These are phyloP conservation scores for Trichoderma guizhouense DNA, from an alignment of 2,329 filamentous ascomycete species.

Conservation along the genomic window DNA sequence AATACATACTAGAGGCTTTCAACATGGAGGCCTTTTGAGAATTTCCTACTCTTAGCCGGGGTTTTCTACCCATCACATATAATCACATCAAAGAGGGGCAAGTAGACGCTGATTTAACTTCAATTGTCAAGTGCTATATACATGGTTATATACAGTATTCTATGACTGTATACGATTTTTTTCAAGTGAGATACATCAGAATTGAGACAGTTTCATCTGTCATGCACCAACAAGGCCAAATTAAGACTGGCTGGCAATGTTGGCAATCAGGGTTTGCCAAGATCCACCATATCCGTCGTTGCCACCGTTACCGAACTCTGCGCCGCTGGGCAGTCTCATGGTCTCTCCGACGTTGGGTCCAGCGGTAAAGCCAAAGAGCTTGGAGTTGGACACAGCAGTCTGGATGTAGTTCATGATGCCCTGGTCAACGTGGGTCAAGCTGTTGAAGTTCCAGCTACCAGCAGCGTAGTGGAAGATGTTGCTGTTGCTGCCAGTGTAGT, in stretches of 20 bases:
- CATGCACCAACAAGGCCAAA: not conserved
- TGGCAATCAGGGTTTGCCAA: slow-evolving; percentile 21
- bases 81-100: not conserved
- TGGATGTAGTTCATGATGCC: slow-evolving; percentile 23
- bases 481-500: slow-evolving; percentile 17
- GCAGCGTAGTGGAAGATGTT: slow-evolving; percentile 20
- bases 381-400: slow-evolving; percentile 8
- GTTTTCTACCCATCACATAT: not conserved
- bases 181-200: slow-evolving; percentile 17
- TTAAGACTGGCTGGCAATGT: slow-evolving; percentile 21
- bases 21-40: not conserved
- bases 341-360: slow-evolving; percentile 19
- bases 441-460: slow-evolving; percentile 20
- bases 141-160: not conserved
- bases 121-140: not conserved
- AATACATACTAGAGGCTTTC: slow-evolving; percentile 31
- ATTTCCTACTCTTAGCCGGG: not conserved
- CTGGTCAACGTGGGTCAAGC: slow-evolving; percentile 20
- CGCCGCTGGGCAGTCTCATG: slow-evolving; percentile 20
- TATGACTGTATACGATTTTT: not conserved
- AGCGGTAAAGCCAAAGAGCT: slow-evolving; percentile 20
- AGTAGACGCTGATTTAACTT: not conserved
- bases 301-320: slow-evolving; percentile 20
- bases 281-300: slow-evolving; percentile 22
- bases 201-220: not conserved